Evolutionary conservation across 2,329 filamentous ascomycete genomes (phyloP).

Genomic region (Talaromyces sp.): DNA sequence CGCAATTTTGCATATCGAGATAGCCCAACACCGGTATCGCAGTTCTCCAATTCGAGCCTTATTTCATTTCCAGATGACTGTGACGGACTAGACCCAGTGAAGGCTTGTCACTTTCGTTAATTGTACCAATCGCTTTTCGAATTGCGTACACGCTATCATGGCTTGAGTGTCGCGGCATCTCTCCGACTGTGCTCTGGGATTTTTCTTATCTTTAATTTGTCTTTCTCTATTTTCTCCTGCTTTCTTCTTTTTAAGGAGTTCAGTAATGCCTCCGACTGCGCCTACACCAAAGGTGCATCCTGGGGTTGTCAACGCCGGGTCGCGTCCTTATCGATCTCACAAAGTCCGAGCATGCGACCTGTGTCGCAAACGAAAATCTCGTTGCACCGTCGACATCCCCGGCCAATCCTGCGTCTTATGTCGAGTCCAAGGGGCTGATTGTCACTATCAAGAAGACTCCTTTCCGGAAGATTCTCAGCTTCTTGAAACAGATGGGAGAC

Average conservation of each 20-base stretch:
- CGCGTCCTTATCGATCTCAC: conserved; percentile 57
- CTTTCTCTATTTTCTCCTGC: background rate
- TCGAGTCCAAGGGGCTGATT: conserved; percentile 53
- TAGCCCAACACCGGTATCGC: background rate
- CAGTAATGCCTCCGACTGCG: conserved; percentile 13
- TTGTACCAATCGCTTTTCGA: background rate
- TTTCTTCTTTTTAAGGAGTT: background rate
- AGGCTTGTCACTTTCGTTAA: background rate
- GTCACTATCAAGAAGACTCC: conserved; percentile 47
- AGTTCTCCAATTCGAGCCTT: background rate
- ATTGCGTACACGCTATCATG: background rate
- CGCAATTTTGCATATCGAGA: background rate
- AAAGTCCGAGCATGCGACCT: conserved; percentile 56
- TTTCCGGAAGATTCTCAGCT: conserved; percentile 20
- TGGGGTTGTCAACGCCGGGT: conserved; percentile 34
- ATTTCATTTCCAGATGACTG: background rate
- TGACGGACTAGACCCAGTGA: background rate
- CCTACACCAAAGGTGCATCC: conserved; percentile 24
- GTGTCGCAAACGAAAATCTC: conserved; percentile 56
- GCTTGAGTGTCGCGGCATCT: background rate
- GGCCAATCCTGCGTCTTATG: conserved; percentile 53
- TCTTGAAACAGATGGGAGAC: conserved; percentile 20
- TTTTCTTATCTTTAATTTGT: background rate
- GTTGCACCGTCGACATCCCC: conserved; percentile 54
- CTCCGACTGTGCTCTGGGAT: background rate